Evolutionary conservation across 768 basidiomycete species (phyloP).

Genomic region (Rhodotorula toruloides): DNA sequence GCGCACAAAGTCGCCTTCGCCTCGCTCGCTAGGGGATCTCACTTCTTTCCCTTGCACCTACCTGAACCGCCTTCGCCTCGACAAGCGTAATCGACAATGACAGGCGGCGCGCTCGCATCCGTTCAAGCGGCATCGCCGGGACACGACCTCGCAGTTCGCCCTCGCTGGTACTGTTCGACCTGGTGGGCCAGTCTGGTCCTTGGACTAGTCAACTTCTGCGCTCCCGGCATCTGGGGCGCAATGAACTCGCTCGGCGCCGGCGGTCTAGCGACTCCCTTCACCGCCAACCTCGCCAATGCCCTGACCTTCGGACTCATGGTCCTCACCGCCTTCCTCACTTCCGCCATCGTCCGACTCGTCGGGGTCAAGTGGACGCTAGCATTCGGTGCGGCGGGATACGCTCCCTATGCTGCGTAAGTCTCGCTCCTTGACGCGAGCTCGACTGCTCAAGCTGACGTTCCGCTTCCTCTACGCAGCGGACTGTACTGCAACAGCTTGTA

Average conservation of each 20-base stretch:
- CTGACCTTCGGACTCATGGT: conserved; percentile 32
- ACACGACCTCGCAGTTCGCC: no score
- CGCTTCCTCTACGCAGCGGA: not conserved
- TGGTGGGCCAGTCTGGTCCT: conserved; percentile 11
- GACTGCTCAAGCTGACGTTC: not conserved
- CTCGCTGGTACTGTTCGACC: conserved; percentile 15
- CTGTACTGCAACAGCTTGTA: conserved; percentile 13
- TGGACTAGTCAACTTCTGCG: conserved; percentile 18
- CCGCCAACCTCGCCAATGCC: conserved; percentile 13
- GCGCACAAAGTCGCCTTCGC: no score
- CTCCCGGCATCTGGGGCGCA: conserved; percentile 32
- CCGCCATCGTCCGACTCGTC: conserved; percentile 2
- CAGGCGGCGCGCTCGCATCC: no score
- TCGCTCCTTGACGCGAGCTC: not conserved
- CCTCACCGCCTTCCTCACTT: conserved; percentile 18
- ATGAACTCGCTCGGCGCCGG: conserved; percentile 30
- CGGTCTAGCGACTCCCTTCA: not conserved
- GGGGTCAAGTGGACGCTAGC: conserved; percentile 23
- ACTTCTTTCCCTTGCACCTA: no score
- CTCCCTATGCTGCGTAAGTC: conserved; percentile 8
- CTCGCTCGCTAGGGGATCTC: no score
- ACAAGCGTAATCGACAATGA: no score
- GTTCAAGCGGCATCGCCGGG: no score
- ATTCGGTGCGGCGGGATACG: conserved; percentile 14
- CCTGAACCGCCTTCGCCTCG: no score